phyloP scores from a whole-genome alignment of 257 asterid genomes.

The Solanum paucissectum region DNA sequence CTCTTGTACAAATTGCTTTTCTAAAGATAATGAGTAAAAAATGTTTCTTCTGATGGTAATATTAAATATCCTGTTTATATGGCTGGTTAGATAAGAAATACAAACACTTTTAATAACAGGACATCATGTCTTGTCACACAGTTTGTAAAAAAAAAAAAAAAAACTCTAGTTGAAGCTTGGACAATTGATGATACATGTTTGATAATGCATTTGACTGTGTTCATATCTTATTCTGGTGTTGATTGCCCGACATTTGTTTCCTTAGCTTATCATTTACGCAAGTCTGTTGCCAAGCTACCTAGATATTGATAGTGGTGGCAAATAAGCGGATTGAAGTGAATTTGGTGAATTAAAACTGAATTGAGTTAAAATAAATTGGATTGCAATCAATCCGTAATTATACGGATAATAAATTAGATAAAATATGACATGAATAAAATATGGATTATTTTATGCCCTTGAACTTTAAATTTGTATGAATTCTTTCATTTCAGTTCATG shows the following conservation, averaged over 20 bases:
- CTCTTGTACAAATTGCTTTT: too few relatives aligned
- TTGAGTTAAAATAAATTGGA: too few relatives aligned
- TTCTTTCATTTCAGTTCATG: too few relatives aligned
- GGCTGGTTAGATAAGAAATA: not conserved
- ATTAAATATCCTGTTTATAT: too few relatives aligned
- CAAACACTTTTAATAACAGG: not conserved
- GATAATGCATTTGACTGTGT: not conserved
- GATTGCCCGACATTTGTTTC: not conserved
- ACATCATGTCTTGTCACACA: not conserved
- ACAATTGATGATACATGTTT: not conserved
- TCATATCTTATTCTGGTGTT: not conserved
- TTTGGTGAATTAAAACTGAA: too few relatives aligned
- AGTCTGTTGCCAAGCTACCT: not conserved
- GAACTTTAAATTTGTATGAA: not conserved
- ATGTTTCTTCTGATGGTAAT: too few relatives aligned
- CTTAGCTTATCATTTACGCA: not conserved
- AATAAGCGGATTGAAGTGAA: too few relatives aligned
- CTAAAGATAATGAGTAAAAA: too few relatives aligned
- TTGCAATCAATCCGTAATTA: too few relatives aligned
- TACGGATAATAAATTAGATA: too few relatives aligned
- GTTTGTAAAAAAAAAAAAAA: not conserved
- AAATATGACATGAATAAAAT: too few relatives aligned
- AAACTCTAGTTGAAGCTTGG: not conserved
- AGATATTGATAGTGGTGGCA: too few relatives aligned
- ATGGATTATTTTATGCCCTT: not conserved